These are phyloP conservation scores for Alternaria longipes DNA, from an alignment of 2,329 filamentous ascomycete genomes.

Conservation along the genomic window DNA sequence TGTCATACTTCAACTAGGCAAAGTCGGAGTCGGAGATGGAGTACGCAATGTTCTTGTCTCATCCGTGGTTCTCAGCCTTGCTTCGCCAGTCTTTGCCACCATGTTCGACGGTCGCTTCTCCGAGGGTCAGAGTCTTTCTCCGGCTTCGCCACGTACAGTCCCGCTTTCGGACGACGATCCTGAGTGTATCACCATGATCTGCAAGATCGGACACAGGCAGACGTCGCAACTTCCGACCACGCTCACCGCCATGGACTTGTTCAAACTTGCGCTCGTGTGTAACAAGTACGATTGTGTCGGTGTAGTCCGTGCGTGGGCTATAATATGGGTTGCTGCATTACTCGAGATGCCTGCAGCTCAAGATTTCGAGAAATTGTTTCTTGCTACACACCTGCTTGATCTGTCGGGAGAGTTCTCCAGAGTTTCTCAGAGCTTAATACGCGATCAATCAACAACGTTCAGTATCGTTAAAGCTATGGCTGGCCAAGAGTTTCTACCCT, in stretches of 20 bases:
- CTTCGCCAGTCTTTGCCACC: too few species aligned
- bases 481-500: background rate
- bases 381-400: conserved; percentile 20
- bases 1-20: too few species aligned
- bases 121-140: too few species aligned
- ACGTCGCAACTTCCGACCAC: conserved; percentile 14
- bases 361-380: conserved; percentile 4
- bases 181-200: background rate
- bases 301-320: conserved; percentile 22
- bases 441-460: too few species aligned
- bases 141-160: background rate
- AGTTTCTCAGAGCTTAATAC: background rate
- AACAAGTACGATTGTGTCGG: conserved; percentile 38
- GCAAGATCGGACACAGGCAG: conserved; percentile 13
- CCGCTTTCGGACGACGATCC: conserved; percentile 24
- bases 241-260: conserved; percentile 21
- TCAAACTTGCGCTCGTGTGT: conserved; percentile 30
- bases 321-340: conserved; percentile 12
- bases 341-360: background rate
- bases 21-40: too few species aligned
- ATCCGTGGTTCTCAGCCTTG: too few species aligned
- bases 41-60: too few species aligned
- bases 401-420: conserved; percentile 14
- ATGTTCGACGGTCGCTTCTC: too few species aligned
- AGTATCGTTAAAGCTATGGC: background rate